Evolutionary conservation across 2,329 filamentous ascomycete species (phyloP).

Genomic region (Septoria petroselini): DNA sequence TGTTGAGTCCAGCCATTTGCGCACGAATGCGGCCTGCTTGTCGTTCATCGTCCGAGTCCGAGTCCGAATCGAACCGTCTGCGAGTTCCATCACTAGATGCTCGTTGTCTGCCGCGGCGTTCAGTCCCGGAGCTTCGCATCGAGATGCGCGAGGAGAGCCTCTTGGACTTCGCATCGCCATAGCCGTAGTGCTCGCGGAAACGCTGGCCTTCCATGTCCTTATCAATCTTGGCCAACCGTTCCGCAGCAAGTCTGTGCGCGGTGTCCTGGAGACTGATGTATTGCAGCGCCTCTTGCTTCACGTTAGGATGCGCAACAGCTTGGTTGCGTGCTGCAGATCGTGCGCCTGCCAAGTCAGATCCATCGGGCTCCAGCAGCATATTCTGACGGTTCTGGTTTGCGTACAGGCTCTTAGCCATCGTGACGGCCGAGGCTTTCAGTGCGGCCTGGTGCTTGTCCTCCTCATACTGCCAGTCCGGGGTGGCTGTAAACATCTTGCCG

Average conservation of each 20-base stretch:
- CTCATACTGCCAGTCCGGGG: constrained; percentile 67
- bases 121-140: constrained; percentile 41
- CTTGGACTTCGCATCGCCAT: constrained; percentile 48
- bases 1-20: constrained; percentile 76
- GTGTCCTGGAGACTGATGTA: constrained; percentile 73
- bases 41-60: constrained; percentile 60
- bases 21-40: constrained; percentile 69
- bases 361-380: constrained; percentile 25
- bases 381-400: constrained; percentile 52
- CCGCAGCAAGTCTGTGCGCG: constrained; percentile 80
- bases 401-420: constrained; percentile 89
- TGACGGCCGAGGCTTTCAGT: constrained; percentile 76
- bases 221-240: constrained; percentile 76
- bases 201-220: constrained; percentile 62
- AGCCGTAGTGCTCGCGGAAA: constrained; percentile 75
- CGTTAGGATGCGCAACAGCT: constrained; percentile 43
- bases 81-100: constrained; percentile 61
- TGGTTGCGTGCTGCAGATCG: constrained; percentile 31
- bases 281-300: constrained; percentile 52
- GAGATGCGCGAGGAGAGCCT: constrained; percentile 51
- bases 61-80: constrained; percentile 36
- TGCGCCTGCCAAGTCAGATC: constrained; percentile 25
- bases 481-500: constrained; percentile 69
- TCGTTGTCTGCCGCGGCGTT: constrained; percentile 55
- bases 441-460: constrained; percentile 70